phyloP scores from a whole-genome alignment of 2,329 filamentous ascomycete species.

The Ophiostoma quercus region DNA sequence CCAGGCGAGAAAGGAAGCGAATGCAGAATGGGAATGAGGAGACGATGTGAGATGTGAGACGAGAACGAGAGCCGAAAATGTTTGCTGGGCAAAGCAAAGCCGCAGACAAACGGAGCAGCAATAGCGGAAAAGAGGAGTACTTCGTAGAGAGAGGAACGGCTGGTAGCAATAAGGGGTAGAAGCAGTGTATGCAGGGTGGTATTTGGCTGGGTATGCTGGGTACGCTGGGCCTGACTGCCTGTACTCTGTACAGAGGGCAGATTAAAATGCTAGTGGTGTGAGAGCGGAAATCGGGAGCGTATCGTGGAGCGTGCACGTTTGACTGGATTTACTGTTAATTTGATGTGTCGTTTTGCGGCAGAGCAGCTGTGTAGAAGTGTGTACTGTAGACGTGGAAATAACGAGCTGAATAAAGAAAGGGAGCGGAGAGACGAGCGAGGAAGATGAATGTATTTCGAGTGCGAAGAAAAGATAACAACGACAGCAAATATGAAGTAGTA shows the following conservation, averaged over 20 bases:
- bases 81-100: not conserved
- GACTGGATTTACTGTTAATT: not conserved
- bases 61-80: not conserved
- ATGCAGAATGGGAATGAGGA: not conserved
- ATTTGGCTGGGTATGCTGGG: not conserved
- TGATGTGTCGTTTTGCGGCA: not conserved
- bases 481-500: no score
- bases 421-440: no score
- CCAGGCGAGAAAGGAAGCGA: not conserved
- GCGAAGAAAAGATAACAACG: no score
- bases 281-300: constrained; percentile 6
- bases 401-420: not conserved
- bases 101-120: not conserved
- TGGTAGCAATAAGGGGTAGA: not conserved
- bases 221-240: not conserved
- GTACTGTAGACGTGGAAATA: not conserved
- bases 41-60: not conserved
- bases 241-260: not conserved
- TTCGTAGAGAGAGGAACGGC: no score
- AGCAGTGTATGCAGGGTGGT: not conserved
- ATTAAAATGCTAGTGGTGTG: not conserved
- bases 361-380: not conserved
- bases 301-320: not conserved
- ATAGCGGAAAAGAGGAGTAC: not conserved
- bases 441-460: no score